A percentile compares a stretch with the other conserved stretches of the same genome.
Conservation (phyloP, 805 yeast genomes). For the Spencermartinsiella europaea region DNA sequence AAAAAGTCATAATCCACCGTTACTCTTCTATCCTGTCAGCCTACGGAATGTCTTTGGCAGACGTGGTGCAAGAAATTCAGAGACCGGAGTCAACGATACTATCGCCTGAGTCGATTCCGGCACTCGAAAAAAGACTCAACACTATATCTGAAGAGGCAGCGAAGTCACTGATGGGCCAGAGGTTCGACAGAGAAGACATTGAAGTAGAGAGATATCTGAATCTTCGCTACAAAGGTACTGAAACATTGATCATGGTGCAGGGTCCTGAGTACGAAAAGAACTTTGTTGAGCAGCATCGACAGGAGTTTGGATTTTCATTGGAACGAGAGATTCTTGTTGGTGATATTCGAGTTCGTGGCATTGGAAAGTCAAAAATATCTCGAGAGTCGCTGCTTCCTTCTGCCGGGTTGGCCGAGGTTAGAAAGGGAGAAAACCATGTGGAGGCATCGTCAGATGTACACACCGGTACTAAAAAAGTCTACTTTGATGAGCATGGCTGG, state of each 20-base stretch:
- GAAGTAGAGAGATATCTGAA: slow-evolving; percentile 62
- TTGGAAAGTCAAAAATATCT: slow-evolving; percentile 50
- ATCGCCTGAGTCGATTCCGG: slow-evolving; percentile 26
- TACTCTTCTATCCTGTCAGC: slow-evolving; percentile 83
- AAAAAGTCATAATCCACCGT: slow-evolving; percentile 65
- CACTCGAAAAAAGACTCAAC: slow-evolving; percentile 43
- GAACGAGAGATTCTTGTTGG: slow-evolving; percentile 59
- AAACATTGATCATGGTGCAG: slow-evolving; percentile 72
- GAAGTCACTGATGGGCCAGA: slow-evolving; percentile 45
- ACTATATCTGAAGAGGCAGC: slow-evolving; percentile 42
- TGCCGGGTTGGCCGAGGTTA: neutral
- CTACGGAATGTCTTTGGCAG: slow-evolving; percentile 83
- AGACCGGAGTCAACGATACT: slow-evolving; percentile 57
- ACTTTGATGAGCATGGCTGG: slow-evolving; percentile 47
- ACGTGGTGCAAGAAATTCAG: slow-evolving; percentile 75
- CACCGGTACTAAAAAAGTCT: slow-evolving; percentile 39
- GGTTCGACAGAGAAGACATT: slow-evolving; percentile 43
- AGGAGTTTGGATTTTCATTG: slow-evolving; percentile 70
- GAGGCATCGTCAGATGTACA: slow-evolving; percentile 29
- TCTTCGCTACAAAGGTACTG: slow-evolving; percentile 84
- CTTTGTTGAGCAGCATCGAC: slow-evolving; percentile 52
- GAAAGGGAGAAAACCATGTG: slow-evolving; percentile 49
- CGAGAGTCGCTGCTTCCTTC: slow-evolving; percentile 2
- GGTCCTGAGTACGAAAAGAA: slow-evolving; percentile 28
- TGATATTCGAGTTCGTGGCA: slow-evolving; percentile 68